Evolutionary conservation across 2,329 filamentous ascomycete genomes (phyloP), one percentile per base, ranked within the genome.

Genomic region (Aspergillus brunneoviolaceus): DNA sequence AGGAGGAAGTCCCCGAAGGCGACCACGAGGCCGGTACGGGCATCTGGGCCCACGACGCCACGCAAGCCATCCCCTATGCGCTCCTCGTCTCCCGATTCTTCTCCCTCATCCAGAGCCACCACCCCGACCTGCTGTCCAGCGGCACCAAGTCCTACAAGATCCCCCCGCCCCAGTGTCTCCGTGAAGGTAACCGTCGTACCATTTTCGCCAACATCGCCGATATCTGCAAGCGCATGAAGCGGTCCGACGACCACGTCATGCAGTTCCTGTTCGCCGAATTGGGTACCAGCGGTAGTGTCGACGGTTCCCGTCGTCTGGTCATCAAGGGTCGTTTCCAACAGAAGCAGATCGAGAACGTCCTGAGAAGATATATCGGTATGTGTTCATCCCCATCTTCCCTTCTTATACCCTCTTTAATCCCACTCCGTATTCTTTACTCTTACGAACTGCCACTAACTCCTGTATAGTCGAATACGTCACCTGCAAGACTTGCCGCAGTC

Each of bases 291-390:
- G 95, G 95, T 77, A 96, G 91, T 76, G 92, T 96, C 58, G 95
- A 97, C 81, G 95, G 94, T 70, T 91, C 86, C 80, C 88, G 92
- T 79, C 89, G 94, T 74, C 80, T 99, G 72, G 93, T 99, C 75
- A 99, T 99, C 86, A 97, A 96, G 85, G 95, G 95, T 84, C 91
- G 95, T 75, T 99, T 99, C 90, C 94, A 98, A 80, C 94, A 98
- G 83, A 97, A 97, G 82, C 94, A 98, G 83, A 93, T 98, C 75
- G 95, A 99, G 84, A 96, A 96, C 80, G 92, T 98, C 56, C 81
- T 98, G 75, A 86, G 94, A 81, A 91, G 94, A 83, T 96, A 96
- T 79, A 97, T 96, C 76, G 90, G 90, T 92, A 82, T 77, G 87
- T 84, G 64, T 51, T 11, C 27, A 9, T 29, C 16, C n/a, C 23